A percentile compares a stretch with the other conserved stretches of the same genome.
phyloP scores from a whole-genome alignment of 306 rosid genomes.

The Corylus heterophylla region DNA sequence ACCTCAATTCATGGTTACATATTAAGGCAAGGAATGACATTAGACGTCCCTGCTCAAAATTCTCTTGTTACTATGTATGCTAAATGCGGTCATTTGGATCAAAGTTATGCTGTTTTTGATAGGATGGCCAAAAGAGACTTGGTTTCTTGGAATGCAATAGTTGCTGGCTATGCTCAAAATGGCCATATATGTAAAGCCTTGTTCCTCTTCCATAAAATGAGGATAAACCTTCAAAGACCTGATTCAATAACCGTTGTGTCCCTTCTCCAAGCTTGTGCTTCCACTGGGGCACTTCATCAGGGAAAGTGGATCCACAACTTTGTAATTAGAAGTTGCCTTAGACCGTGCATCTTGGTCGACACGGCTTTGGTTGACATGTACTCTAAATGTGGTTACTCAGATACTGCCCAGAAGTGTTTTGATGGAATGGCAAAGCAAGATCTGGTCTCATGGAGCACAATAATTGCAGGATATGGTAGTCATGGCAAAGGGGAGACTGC shows the following conservation, averaged over 20 bases:
- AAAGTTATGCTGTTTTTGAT: slow-evolving; percentile 48
- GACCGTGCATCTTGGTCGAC: slow-evolving; percentile 63
- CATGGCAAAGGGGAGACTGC: slow-evolving; percentile 70
- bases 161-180: slow-evolving; percentile 66
- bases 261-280: slow-evolving; percentile 78
- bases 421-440: slow-evolving; percentile 51
- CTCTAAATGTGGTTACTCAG: slow-evolving; percentile 71
- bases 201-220: slow-evolving; percentile 59
- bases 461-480: slow-evolving; percentile 69
- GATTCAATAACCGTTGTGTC: slow-evolving; percentile 71
- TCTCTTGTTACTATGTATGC: slow-evolving; percentile 80
- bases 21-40: slow-evolving; percentile 47
- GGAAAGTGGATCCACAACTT: slow-evolving; percentile 71
- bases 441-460: slow-evolving; percentile 73
- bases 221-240: slow-evolving; percentile 47
- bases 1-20: slow-evolving; percentile 58
- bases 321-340: slow-evolving; percentile 44
- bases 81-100: slow-evolving; percentile 60
- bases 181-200: slow-evolving; percentile 54
- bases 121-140: slow-evolving; percentile 57
- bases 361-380: slow-evolving; percentile 84
- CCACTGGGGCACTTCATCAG: slow-evolving; percentile 59
- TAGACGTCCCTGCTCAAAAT: slow-evolving; percentile 65
- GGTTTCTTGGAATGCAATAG: slow-evolving; percentile 79
- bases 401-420: slow-evolving; percentile 63